Conservation (phyloP, 2,329 filamentous ascomycete species). For the Scedosporium boydii region DNA sequence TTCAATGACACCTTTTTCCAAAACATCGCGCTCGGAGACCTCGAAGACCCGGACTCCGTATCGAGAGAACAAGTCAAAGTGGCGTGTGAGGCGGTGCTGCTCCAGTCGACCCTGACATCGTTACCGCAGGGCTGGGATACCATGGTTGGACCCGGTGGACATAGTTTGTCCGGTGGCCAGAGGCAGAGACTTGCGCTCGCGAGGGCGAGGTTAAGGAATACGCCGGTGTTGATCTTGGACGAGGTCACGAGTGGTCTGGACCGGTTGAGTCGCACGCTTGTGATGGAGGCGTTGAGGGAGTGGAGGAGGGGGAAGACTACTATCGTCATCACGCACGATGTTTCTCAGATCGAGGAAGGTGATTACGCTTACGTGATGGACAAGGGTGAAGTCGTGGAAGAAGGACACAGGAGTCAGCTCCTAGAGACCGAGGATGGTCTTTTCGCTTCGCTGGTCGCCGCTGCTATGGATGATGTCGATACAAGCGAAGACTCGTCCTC, state of each 20-base stretch:
- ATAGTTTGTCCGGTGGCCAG: conserved; percentile 73
- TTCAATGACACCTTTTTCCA: conserved; percentile 72
- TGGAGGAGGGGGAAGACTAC: conserved; percentile 81
- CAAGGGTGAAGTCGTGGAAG: conserved; percentile 54
- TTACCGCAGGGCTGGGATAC: conserved; percentile 68
- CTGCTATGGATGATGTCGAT: not conserved
- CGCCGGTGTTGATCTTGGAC: conserved; percentile 60
- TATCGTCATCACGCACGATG: conserved; percentile 86
- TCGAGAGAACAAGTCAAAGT: conserved; percentile 44
- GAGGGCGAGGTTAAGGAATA: conserved; percentile 65
- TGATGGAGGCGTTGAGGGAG: conserved; percentile 65
- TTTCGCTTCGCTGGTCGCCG: conserved; percentile 33
- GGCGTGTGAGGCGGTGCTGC: conserved; percentile 57
- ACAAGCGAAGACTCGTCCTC: too few relatives aligned
- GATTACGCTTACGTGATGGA: conserved; percentile 81
- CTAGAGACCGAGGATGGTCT: conserved; percentile 30
- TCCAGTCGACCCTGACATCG: conserved; percentile 56
- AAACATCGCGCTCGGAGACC: conserved; percentile 68
- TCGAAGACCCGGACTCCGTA: conserved; percentile 32
- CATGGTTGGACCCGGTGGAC: conserved; percentile 57
- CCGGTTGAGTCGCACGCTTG: conserved; percentile 52
- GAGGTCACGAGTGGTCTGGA: conserved; percentile 85
- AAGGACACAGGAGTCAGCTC: conserved; percentile 54
- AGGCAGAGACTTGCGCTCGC: conserved; percentile 74
- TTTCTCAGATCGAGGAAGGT: conserved; percentile 59